These are phyloP conservation scores for Podaxis mareebaensis DNA, from an alignment of 768 basidiomycete species.

Conservation along the genomic window DNA sequence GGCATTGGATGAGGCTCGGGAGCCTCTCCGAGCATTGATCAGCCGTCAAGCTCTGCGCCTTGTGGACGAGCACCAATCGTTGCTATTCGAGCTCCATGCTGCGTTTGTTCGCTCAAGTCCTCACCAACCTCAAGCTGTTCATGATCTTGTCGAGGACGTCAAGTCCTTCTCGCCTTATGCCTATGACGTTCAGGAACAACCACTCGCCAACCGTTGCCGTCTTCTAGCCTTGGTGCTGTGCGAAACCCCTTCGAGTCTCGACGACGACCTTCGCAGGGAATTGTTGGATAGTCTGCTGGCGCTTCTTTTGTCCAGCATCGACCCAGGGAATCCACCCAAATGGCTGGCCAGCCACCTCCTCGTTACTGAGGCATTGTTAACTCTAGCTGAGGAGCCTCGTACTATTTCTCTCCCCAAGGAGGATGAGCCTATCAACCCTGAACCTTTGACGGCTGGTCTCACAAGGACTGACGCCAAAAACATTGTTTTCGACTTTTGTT, in stretches of 20 bases:
- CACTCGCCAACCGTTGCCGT: constrained; percentile 79
- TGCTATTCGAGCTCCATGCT: constrained; percentile 86
- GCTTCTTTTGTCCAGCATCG: constrained; percentile 59
- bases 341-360: constrained; percentile 90
- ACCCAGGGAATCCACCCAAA: constrained; percentile 66
- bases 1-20: constrained; percentile 65
- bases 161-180: constrained; percentile 64
- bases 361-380: constrained; percentile 82
- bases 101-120: constrained; percentile 72
- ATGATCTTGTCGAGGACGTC: constrained; percentile 76
- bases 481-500: constrained; percentile 73
- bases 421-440: constrained; percentile 56
- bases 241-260: constrained; percentile 66
- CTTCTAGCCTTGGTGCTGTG: constrained; percentile 82
- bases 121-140: constrained; percentile 66
- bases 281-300: constrained; percentile 72
- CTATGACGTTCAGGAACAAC: constrained; percentile 71
- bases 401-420: constrained; percentile 68
- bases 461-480: constrained; percentile 58
- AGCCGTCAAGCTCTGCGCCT: constrained; percentile 72
- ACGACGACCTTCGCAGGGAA: constrained; percentile 49
- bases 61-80: constrained; percentile 82
- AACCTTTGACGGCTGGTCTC: constrained; percentile 60
- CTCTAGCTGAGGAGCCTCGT: constrained; percentile 71
- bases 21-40: constrained; percentile 63